phyloP scores from a whole-genome alignment of 495 filamentous ascomycete genomes.

The Astrocystis sublimbata region DNA sequence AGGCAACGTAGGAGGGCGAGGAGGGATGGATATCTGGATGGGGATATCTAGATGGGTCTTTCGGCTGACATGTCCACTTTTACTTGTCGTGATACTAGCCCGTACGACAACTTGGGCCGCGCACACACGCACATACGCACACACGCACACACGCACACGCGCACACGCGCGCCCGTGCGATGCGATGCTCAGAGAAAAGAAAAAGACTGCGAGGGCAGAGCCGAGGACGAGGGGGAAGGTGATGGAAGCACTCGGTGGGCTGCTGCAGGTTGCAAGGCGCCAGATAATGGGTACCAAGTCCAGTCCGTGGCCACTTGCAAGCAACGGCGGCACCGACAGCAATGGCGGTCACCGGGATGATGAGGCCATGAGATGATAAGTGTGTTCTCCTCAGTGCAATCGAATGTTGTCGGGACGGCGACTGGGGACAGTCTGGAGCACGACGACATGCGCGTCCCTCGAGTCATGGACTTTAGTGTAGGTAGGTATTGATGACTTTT shows the following conservation, averaged over 20 bases:
- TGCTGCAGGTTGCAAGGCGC: not conserved
- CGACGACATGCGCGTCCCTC: not conserved
- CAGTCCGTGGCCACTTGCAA: not conserved
- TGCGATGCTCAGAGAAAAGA: not conserved
- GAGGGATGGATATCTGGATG: not conserved
- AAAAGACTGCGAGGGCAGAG: not conserved
- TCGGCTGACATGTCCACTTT: conserved; percentile 7
- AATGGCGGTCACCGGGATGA: conserved; percentile 1
- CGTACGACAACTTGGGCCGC: not conserved
- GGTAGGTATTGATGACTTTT: no score
- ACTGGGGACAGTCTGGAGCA: not conserved
- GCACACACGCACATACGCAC: no score
- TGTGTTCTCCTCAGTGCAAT: conserved; percentile 9
- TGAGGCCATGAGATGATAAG: conserved; percentile 2
- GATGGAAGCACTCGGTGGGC: not conserved
- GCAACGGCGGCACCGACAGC: not conserved
- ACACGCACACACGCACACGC: not conserved
- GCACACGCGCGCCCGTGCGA: not conserved
- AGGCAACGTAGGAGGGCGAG: not conserved
- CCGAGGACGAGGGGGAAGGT: no score
- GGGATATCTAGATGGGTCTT: not conserved
- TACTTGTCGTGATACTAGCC: not conserved
- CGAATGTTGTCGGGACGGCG: conserved; percentile 16
- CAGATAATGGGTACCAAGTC: not conserved
- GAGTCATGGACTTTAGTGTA: not conserved